phyloP scores from a whole-genome alignment of 1,284 basidiomycete species.

The Leccinum fallax region DNA sequence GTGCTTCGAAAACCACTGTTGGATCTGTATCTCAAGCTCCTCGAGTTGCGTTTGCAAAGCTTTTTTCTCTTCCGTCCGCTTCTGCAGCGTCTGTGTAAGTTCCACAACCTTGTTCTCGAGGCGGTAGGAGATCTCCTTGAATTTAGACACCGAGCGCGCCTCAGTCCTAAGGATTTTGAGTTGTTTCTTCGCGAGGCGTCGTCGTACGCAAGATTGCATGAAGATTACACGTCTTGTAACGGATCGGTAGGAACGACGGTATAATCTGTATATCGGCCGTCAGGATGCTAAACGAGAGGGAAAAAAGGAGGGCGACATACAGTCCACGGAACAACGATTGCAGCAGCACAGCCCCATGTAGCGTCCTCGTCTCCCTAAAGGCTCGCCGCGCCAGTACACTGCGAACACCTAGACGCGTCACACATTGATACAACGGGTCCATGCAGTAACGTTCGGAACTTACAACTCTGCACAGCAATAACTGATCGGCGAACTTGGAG shows the following conservation, averaged over 20 bases:
- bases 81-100: slow-evolving; percentile 93
- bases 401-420: slow-evolving; percentile 63
- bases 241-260: slow-evolving; percentile 61
- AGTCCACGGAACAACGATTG: slow-evolving; percentile 89
- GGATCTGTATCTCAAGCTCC: slow-evolving; percentile 84
- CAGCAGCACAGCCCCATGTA: slow-evolving; percentile 71
- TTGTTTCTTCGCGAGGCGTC: slow-evolving; percentile 85
- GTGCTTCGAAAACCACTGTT: slow-evolving; percentile 83
- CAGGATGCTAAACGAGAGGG: slow-evolving; percentile 8
- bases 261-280: slow-evolving; percentile 48
- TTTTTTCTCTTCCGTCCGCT: slow-evolving; percentile 91
- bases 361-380: slow-evolving; percentile 64
- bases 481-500: slow-evolving; percentile 65
- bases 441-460: slow-evolving; percentile 39
- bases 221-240: slow-evolving; percentile 81
- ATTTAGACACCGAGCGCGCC: slow-evolving; percentile 95
- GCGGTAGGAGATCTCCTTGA: slow-evolving; percentile 98
- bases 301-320: slow-evolving; percentile 54
- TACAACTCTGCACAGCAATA: slow-evolving; percentile 83
- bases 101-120: slow-evolving; percentile 99
- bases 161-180: slow-evolving; percentile 85
- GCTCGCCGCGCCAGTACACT: slow-evolving; percentile 75
- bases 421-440: slow-evolving; percentile 12
- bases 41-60: slow-evolving; percentile 75
- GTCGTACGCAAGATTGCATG: slow-evolving; percentile 91